phyloP scores from a whole-genome alignment of 345 rosid genomes.

The Citrus mangshanensis region DNA sequence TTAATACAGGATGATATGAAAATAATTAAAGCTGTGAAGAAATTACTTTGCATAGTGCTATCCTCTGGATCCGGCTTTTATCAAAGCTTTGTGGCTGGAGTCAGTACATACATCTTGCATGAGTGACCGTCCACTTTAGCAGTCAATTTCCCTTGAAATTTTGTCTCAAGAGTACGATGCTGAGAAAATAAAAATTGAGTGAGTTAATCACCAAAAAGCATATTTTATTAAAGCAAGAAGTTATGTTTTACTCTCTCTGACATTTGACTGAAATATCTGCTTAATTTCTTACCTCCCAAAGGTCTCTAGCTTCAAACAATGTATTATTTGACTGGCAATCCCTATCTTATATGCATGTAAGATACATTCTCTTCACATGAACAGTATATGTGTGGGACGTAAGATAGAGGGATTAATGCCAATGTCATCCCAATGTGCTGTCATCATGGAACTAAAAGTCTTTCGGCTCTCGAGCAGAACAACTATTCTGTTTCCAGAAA shows the following conservation, averaged over 20 bases:
- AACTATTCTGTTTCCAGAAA: slow-evolving; percentile 9
- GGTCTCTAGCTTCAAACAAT: background rate
- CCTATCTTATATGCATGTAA: no score
- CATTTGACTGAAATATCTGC: background rate
- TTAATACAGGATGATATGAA: background rate
- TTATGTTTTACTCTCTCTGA: no score
- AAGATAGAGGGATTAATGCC: no score
- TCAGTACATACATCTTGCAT: slow-evolving; percentile 1
- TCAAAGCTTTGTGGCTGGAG: background rate
- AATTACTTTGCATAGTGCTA: background rate
- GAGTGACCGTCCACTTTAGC: background rate
- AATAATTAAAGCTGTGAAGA: background rate
- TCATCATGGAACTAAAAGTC: slow-evolving; percentile 4
- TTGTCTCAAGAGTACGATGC: background rate
- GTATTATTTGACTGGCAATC: background rate
- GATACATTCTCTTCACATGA: no score
- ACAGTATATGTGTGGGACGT: no score
- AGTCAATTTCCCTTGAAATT: slow-evolving; percentile 5
- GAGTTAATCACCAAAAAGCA: background rate
- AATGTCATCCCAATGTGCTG: slow-evolving; percentile 17
- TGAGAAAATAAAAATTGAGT: background rate
- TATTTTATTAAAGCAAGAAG: background rate
- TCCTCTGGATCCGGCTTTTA: background rate
- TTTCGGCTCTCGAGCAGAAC: slow-evolving; percentile 11
- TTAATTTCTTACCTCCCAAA: background rate